phyloP scores from a whole-genome alignment of 2,329 filamentous ascomycete genomes.

The Myriosclerotinia scirpicola region DNA sequence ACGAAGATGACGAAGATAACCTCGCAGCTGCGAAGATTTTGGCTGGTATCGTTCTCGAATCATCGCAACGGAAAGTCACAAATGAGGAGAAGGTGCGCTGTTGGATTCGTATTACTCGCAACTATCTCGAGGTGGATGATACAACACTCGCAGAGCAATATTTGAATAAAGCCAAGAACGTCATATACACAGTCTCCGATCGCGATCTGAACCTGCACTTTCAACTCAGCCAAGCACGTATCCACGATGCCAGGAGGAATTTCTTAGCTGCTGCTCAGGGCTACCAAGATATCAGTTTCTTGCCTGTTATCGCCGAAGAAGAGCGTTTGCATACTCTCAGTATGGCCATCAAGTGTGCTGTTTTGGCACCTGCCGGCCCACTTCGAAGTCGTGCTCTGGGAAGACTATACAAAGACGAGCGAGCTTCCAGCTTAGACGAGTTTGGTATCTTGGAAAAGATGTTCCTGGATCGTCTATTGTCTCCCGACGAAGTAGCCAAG shows the following conservation, averaged over 20 bases:
- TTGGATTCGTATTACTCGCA: constrained; percentile 92
- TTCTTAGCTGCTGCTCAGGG: constrained; percentile 86
- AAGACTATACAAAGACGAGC: constrained; percentile 90
- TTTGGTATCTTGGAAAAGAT: constrained; percentile 95
- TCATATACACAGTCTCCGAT: constrained; percentile 77
- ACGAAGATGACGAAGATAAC: constrained; percentile 82
- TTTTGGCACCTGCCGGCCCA: constrained; percentile 88
- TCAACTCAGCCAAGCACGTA: constrained; percentile 86
- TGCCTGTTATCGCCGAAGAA: constrained; percentile 74
- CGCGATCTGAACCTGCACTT: constrained; percentile 79
- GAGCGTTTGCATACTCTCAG: constrained; percentile 82
- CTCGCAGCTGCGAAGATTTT: constrained; percentile 73
- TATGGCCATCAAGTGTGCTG: constrained; percentile 87
- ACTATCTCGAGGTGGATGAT: constrained; percentile 93
- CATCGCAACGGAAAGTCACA: constrained; percentile 78
- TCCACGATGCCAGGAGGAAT: constrained; percentile 84
- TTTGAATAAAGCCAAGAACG: constrained; percentile 92
- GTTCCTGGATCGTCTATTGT: constrained; percentile 84
- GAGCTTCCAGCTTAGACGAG: constrained; percentile 71
- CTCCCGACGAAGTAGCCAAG: constrained; percentile 76
- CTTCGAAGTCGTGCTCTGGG: constrained; percentile 76
- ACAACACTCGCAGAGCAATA: constrained; percentile 80
- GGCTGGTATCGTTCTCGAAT: constrained; percentile 78
- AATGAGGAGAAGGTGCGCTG: constrained; percentile 79
- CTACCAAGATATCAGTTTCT: constrained; percentile 85